These are phyloP conservation scores for Blastobotrys raffinosifermentans DNA, from an alignment of 1,139 yeast genomes.

Conservation along the genomic window DNA sequence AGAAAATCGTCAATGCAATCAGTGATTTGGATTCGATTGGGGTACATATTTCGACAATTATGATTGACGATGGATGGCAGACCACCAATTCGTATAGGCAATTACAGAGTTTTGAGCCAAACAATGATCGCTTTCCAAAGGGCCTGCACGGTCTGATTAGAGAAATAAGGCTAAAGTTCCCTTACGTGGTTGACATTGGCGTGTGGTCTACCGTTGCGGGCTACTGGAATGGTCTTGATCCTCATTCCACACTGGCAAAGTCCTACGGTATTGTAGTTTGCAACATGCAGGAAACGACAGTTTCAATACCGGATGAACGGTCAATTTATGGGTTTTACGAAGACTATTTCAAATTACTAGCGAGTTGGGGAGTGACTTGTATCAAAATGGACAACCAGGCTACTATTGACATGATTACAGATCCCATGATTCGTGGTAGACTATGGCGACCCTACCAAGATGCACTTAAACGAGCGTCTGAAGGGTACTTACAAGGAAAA, in stretches of 20 bases:
- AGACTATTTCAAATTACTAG: constrained; percentile 25
- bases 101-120: constrained; percentile 21
- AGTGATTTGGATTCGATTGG: constrained; percentile 23
- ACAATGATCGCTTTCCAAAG: constrained; percentile 23
- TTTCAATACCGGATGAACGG: constrained; percentile 13
- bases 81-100: constrained; percentile 20
- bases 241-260: constrained; percentile 20
- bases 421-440: constrained; percentile 16
- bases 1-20: constrained; percentile 21
- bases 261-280: constrained; percentile 16
- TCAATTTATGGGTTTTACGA: constrained; percentile 23
- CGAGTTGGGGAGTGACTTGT: constrained; percentile 23
- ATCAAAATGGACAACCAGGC: constrained; percentile 31
- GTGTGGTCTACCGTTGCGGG: constrained; percentile 33
- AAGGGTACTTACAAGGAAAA: constrained; percentile 23
- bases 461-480: constrained; percentile 21
- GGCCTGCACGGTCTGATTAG: constrained; percentile 26
- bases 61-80: constrained; percentile 35
- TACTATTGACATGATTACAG: constrained; percentile 23
- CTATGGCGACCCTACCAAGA: constrained; percentile 24
- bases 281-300: constrained; percentile 2
- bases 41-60: constrained; percentile 21
- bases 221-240: constrained; percentile 30
- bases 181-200: constrained; percentile 28
- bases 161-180: constrained; percentile 21